Conservation (phyloP, 176 grass and related monocot genomes). For the Alopecurus myosuroides region DNA sequence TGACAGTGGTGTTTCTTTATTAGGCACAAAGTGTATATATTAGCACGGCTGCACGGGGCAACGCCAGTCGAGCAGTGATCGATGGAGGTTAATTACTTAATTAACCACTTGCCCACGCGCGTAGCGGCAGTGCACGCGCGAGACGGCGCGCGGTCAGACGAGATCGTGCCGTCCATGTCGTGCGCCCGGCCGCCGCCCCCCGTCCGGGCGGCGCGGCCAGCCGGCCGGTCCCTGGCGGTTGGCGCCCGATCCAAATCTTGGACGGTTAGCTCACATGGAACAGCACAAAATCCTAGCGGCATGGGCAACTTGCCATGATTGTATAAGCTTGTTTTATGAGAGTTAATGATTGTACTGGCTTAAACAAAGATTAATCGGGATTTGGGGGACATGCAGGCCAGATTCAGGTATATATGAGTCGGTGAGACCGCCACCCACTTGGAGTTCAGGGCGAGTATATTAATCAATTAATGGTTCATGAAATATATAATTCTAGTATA, state of each 20-base stretch:
- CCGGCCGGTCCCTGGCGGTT: neutral
- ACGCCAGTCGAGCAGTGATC: neutral
- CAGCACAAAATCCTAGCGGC: constrained; percentile 20
- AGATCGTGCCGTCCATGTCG: constrained; percentile 22
- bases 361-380: constrained; percentile 37
- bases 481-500: too few relatives aligned
- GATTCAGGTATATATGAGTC: constrained; percentile 35
- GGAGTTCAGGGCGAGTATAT: neutral
- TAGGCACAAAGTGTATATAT: neutral
- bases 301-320: constrained; percentile 36
- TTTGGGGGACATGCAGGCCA: constrained; percentile 47
- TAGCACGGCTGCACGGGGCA: neutral
- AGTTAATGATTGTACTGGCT: neutral
- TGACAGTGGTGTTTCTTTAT: neutral
- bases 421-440: constrained; percentile 8
- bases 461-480: neutral
- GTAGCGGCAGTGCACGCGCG: neutral
- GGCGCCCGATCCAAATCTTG: constrained; percentile 15
- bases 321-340: neutral
- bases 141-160: neutral
- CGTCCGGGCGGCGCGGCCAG: constrained; percentile 11
- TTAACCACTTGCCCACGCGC: constrained; percentile 1
- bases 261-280: constrained; percentile 24
- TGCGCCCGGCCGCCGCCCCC: neutral
- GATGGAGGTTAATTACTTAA: neutral